Base-by-base conservation (phyloP, 495 filamentous ascomycete genomes). In the Xylaria curta region DNA sequence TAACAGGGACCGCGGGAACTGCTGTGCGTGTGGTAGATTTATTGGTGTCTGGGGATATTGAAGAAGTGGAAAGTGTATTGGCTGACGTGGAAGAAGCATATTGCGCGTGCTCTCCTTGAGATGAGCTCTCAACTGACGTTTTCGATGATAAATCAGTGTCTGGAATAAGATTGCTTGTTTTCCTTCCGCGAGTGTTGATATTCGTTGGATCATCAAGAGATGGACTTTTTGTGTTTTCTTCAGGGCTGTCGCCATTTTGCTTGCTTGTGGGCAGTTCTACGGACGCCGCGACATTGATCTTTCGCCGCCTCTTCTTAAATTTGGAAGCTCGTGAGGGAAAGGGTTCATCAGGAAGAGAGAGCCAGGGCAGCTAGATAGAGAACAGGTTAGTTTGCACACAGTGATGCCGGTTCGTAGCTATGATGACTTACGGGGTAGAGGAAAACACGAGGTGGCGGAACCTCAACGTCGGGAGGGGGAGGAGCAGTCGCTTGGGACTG, bases 321-420 rank as follows among this genome's bases (percentile, higher is more conserved):
- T 73, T 82, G 38, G 80, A 59, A 6, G 79, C 73, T 70, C 82
- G 82, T 1, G 79, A 78, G 33, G 94, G 93, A 77, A 96, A 97
- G 4, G 87, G 78, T 19, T 80, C 73, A 28, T 91, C 89, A 3
- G 91, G 89, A 42, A 86, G 84, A 33, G 94, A 97, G n/a, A 91
- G 84, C 94, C 94, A 97, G 13, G 94, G 94, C 3, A 97, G 82
- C 89, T 93, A 74, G 31, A 71, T 26, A 44, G 65, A 24, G 36
- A 59, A 60, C 19, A 12, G 26, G 49, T 82, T 68, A 82, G 75
- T 46, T 54, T 28, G 4, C 19, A 42, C 2, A 31, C 19, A 38
- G 4, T 13, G 36, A 21, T 53, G 47, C 8, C 6, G 26, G n/a
- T 28, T 5, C 28, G n/a, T n/a, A 44, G 67, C 21, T 15, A 24